Evolutionary conservation across 2,329 filamentous ascomycete genomes (phyloP).

Genomic region (Aspergillus caelatus): DNA sequence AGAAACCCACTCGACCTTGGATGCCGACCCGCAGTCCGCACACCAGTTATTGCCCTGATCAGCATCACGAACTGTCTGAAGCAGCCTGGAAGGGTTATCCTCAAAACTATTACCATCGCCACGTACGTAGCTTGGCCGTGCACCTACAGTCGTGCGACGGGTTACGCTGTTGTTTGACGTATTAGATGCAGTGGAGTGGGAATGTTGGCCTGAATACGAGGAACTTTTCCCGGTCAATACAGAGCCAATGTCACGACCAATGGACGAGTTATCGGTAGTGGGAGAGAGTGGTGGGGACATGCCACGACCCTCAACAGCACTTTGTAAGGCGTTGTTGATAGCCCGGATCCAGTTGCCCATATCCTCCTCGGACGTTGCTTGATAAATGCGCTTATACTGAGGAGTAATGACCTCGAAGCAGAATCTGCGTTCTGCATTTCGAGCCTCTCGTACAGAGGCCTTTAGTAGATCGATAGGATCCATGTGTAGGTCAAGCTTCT

Average conservation of each 20-base stretch:
- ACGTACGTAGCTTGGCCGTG: conserved; percentile 72
- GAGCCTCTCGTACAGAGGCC: conserved; percentile 93
- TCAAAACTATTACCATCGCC: conserved; percentile 73
- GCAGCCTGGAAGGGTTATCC: conserved; percentile 79
- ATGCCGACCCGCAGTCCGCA: conserved; percentile 87
- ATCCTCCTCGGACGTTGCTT: conserved; percentile 96
- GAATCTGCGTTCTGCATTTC: conserved; percentile 91
- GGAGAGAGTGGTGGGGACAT: conserved; percentile 50
- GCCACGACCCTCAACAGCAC: conserved; percentile 83
- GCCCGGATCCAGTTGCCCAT: conserved; percentile 96
- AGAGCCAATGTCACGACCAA: conserved; percentile 85
- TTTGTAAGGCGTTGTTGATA: conserved; percentile 96
- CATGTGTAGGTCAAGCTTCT: conserved; percentile 94
- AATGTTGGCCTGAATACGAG: conserved; percentile 58
- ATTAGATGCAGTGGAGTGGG: conserved; percentile 42
- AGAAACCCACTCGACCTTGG: conserved; percentile 98
- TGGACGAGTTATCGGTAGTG: conserved; percentile 57
- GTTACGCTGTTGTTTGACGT: conserved; percentile 61
- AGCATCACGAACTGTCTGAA: conserved; percentile 83
- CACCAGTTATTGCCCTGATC: conserved; percentile 94
- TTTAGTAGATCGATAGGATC: conserved; percentile 96
- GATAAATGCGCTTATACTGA: conserved; percentile 92
- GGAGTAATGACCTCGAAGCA: conserved; percentile 99
- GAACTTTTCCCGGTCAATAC: conserved; percentile 90
- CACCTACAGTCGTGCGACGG: conserved; percentile 88